A percentile compares a stretch with the other conserved stretches of the same genome.
These are phyloP conservation scores for Cetraspora pellucida DNA, from an alignment of 192 early-diverging fungal species.

Conservation along the genomic window DNA sequence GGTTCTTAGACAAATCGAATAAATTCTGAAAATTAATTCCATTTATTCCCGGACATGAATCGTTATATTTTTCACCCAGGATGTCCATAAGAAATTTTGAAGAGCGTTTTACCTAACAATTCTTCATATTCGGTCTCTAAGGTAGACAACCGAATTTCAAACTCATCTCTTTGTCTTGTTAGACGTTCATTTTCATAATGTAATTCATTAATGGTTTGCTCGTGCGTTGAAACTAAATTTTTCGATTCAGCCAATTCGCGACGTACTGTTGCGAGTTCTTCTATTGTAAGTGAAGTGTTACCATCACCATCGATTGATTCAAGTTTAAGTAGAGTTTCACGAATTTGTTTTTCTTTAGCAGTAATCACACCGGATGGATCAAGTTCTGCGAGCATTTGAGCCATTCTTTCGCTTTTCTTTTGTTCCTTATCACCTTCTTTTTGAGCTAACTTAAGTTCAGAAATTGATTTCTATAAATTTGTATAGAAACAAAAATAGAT, in stretches of 20 bases:
- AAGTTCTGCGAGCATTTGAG: constrained; percentile 79
- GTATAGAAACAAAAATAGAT: background rate
- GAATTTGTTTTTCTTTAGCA: constrained; percentile 75
- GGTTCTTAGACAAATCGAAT: too few species aligned
- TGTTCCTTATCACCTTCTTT: constrained; percentile 73
- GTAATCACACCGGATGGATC: constrained; percentile 75
- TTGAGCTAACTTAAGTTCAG: constrained; percentile 35
- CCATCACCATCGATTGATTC: constrained; percentile 61
- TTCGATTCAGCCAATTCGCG: constrained; percentile 73
- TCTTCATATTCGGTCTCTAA: constrained; percentile 85
- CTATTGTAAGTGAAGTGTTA: constrained; percentile 47
- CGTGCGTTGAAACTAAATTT: constrained; percentile 61
- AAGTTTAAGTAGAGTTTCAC: constrained; percentile 68
- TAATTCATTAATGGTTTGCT: constrained; percentile 62
- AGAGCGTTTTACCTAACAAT: constrained; percentile 69
- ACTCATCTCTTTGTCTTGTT: constrained; percentile 62
- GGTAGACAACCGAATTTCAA: constrained; percentile 67
- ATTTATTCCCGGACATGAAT: too few species aligned
- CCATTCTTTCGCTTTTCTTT: constrained; percentile 83
- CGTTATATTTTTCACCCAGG: too few species aligned
- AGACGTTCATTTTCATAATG: constrained; percentile 61
- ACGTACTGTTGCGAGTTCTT: constrained; percentile 69
- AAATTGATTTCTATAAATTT: constrained; percentile 10
- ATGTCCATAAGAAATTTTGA: too few species aligned
- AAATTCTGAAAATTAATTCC: too few species aligned